Evolutionary conservation across 163 green algal genomes (phyloP).

Genomic region (Chlamydomonas reinhardtii): DNA sequence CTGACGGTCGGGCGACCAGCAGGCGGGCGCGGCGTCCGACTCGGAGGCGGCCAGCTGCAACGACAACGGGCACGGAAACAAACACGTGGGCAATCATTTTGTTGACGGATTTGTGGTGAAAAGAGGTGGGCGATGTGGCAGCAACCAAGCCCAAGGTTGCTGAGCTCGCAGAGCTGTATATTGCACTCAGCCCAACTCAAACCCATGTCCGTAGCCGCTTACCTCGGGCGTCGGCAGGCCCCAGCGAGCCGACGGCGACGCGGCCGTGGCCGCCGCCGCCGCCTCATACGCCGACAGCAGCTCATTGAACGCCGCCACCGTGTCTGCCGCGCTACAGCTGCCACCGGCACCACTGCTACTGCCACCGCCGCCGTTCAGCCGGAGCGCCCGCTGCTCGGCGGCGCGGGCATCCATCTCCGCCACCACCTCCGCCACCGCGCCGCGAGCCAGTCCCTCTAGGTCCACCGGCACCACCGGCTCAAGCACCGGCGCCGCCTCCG

Average conservation of each 20-base stretch:
- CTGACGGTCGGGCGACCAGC: not conserved
- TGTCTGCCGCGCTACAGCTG: not conserved
- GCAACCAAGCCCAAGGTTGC: no score
- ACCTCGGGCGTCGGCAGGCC: slow-evolving; percentile 40
- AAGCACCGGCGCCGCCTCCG: not conserved
- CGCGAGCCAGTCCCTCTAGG: slow-evolving; percentile 8
- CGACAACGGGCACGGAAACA: no score
- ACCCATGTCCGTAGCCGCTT: no score
- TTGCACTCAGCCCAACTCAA: no score
- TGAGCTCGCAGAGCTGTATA: no score
- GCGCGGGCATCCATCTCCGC: not conserved
- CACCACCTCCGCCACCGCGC: slow-evolving; percentile 27
- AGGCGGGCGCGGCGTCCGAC: slow-evolving; percentile 15
- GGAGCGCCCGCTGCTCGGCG: not conserved
- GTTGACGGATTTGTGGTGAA: no score
- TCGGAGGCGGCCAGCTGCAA: slow-evolving; percentile 2
- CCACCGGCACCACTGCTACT: not conserved
- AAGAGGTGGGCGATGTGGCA: no score
- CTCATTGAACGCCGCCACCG: slow-evolving; percentile 23
- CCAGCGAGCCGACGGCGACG: slow-evolving; percentile 30
- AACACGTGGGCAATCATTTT: no score
- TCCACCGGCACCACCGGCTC: slow-evolving; percentile 29
- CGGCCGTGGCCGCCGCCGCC: slow-evolving; percentile 1
- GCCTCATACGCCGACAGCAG: slow-evolving; percentile 28
- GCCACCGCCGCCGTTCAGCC: no score